Evolutionary conservation across 192 early-diverging fungal genomes (phyloP), one percentile per base, ranked within the genome.

Genomic region (Coemansia sp.): DNA sequence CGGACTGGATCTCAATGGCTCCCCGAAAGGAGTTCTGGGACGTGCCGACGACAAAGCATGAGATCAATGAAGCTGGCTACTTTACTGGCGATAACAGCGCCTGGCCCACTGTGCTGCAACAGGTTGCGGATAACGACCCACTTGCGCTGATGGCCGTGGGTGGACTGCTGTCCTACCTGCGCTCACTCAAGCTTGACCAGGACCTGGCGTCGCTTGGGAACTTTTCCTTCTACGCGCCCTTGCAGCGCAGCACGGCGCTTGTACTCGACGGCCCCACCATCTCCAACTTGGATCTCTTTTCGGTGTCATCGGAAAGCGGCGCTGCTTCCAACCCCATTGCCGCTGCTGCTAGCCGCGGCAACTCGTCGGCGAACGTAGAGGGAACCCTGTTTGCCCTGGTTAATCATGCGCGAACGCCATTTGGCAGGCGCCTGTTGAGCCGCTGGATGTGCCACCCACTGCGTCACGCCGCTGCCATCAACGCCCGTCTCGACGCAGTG

Each of bases 181-280:
- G 91, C 64, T 88, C 91, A 85, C 87, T 97, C 25, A 95, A 94
- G 75, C 81, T 98, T 27, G 98, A 99, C 66, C 72, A 72, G 10
- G 91, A 94, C 58, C 77, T 98, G 25, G 77, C 95, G 17, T 96
- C 95, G 4, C 87, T 93, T 38, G 85, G 86, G 34, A 97, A 97
- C 76, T 91, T 99, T 72, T 73, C 85, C 25, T 36, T 72, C 1
- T 99, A 99, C 73, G 87, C 95, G 62, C 95, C 95, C 11, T 86
- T 96, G 63, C 87, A 90, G 46, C 87, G 89, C 31, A 75, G 80
- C 1, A 85, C 87, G 9, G 90, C 91, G 12, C 80, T 98, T 19
- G 86, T 97, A 19, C 85, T 99, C 31, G 96, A 99, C 62, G 95
- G 95, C 4, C 94, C 95, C 55, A 95, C 98, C 1, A 75, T 99